Conservation (phyloP, 129 eudicot species). For the Solidago caesia region DNA sequence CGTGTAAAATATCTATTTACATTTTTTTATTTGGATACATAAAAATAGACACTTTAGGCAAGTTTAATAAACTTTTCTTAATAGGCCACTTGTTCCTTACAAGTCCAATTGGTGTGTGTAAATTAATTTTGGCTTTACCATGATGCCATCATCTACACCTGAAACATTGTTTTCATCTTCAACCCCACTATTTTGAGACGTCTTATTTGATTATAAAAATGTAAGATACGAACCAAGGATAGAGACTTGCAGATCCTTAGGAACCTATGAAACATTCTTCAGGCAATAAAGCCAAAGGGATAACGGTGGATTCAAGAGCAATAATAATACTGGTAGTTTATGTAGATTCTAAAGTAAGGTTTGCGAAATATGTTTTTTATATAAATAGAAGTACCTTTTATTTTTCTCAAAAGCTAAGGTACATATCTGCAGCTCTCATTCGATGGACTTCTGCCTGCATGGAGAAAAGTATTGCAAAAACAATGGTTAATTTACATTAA, state of each 20-base stretch:
- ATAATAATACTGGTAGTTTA: constrained; percentile 6
- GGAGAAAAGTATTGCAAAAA: background rate
- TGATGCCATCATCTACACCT: constrained; percentile 16
- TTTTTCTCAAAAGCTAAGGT: background rate
- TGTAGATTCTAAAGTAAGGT: constrained; percentile 14
- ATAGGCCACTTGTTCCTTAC: constrained; percentile 32
- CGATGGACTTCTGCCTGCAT: background rate
- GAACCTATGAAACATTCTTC: constrained; percentile 21
- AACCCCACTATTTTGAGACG: constrained; percentile 21
- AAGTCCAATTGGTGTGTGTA: constrained; percentile 25
- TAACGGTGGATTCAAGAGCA: constrained; percentile 19
- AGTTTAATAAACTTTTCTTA: constrained; percentile 5
- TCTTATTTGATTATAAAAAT: background rate
- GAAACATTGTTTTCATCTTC: constrained; percentile 16
- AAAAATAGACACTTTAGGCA: constrained; percentile 1
- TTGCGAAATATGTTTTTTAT: constrained; percentile 1
- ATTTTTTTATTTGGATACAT: constrained; percentile 20
- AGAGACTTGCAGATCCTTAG: constrained; percentile 18
- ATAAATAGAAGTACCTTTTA: constrained; percentile 21
- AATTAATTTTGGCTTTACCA: constrained; percentile 13
- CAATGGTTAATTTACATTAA: background rate
- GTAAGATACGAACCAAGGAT: constrained; percentile 14
- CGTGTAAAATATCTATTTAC: constrained; percentile 15
- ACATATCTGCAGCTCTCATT: background rate
- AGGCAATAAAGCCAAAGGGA: constrained; percentile 23